These are phyloP conservation scores for Toxicodendron radicans DNA, from an alignment of 345 rosid genomes.

Conservation along the genomic window DNA sequence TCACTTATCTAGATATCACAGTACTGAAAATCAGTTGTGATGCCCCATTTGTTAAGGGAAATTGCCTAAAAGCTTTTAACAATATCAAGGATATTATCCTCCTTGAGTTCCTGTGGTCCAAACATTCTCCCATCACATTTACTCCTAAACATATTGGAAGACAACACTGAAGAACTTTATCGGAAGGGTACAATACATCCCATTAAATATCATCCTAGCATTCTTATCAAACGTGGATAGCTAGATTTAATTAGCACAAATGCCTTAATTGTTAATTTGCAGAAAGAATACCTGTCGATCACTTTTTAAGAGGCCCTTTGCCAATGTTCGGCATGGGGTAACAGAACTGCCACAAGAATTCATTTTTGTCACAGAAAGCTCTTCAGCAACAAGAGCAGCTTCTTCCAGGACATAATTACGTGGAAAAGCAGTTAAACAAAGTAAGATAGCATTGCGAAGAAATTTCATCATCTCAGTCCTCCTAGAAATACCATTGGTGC, in stretches of 20 bases:
- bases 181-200: not conserved
- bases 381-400: slow-evolving; percentile 91
- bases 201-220: too few relatives aligned
- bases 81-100: not conserved
- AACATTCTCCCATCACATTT: not conserved
- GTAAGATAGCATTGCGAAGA: slow-evolving; percentile 79
- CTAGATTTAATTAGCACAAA: not conserved
- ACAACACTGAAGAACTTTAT: not conserved
- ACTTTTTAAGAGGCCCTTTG: slow-evolving; percentile 82
- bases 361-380: slow-evolving; percentile 57
- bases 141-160: not conserved
- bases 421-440: slow-evolving; percentile 74
- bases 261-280: not conserved
- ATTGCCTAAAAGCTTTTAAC: not conserved
- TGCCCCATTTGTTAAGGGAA: not conserved
- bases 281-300: slow-evolving; percentile 77
- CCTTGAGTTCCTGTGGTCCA: not conserved
- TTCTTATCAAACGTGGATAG: too few relatives aligned
- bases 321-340: slow-evolving; percentile 78
- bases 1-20: not conserved
- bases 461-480: slow-evolving; percentile 68
- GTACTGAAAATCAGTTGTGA: not conserved
- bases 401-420: slow-evolving; percentile 75
- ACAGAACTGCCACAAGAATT: slow-evolving; percentile 51
- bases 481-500: slow-evolving; percentile 46